phyloP scores from a whole-genome alignment of 2,329 filamentous ascomycete species.

The Nemania diffusa region DNA sequence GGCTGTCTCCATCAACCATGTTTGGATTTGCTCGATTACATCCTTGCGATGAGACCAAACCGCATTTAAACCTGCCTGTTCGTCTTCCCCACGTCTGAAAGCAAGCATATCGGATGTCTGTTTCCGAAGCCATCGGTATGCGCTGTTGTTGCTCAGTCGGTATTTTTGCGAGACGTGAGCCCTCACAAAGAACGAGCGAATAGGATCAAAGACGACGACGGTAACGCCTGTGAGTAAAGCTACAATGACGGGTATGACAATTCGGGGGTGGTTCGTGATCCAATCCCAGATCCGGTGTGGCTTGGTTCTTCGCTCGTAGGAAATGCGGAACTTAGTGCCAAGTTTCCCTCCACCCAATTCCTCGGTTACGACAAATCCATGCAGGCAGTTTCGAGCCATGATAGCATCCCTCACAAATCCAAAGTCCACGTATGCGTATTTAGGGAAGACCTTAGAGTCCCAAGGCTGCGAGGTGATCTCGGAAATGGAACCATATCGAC shows the following conservation, averaged over 20 bases:
- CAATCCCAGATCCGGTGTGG: slow-evolving; percentile 85
- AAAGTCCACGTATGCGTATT: slow-evolving; percentile 84
- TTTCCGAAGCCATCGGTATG: slow-evolving; percentile 84
- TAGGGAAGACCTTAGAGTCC: slow-evolving; percentile 86
- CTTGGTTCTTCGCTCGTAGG: slow-evolving; percentile 83
- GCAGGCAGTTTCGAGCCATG: slow-evolving; percentile 91
- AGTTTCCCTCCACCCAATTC: slow-evolving; percentile 76
- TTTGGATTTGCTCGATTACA: slow-evolving; percentile 82
- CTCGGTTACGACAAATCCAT: slow-evolving; percentile 79
- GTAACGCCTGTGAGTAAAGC: slow-evolving; percentile 85
- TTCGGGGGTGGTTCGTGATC: slow-evolving; percentile 84
- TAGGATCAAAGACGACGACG: slow-evolving; percentile 91
- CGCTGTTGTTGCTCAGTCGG: slow-evolving; percentile 75
- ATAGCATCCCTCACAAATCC: slow-evolving; percentile 77
- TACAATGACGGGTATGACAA: slow-evolving; percentile 84
- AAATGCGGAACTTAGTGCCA: slow-evolving; percentile 81
- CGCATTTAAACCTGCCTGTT: slow-evolving; percentile 77
- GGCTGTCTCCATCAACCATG: slow-evolving; percentile 86
- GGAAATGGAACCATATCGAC: slow-evolving; percentile 87
- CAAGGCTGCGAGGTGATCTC: slow-evolving; percentile 85
- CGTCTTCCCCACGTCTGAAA: slow-evolving; percentile 65
- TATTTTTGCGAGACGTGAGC: slow-evolving; percentile 83
- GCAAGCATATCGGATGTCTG: slow-evolving; percentile 74
- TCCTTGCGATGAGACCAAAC: slow-evolving; percentile 89
- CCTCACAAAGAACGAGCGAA: slow-evolving; percentile 92